These are phyloP conservation scores for Gypsophila paniculata DNA, from an alignment of 179 eudicot species.

Conservation along the genomic window DNA sequence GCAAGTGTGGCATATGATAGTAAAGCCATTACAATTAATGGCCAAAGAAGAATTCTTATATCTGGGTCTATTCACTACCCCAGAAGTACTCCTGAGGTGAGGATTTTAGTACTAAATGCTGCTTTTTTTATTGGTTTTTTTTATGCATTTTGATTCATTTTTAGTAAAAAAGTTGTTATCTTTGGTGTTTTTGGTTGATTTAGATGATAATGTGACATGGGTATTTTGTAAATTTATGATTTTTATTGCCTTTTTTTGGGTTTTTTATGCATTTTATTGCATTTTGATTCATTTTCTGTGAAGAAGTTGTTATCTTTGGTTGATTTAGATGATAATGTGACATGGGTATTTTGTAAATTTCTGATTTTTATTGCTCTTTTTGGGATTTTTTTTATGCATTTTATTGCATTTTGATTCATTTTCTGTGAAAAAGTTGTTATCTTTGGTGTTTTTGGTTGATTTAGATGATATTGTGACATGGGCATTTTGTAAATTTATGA, in stretches of 20 bases:
- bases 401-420: slow-evolving; percentile 13
- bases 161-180: not conserved
- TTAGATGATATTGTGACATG: too few relatives aligned
- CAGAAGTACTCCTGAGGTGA: slow-evolving; percentile 50
- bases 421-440: not conserved
- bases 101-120: too few relatives aligned
- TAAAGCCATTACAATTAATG: slow-evolving; percentile 46
- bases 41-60: slow-evolving; percentile 46
- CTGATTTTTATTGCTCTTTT: too few relatives aligned
- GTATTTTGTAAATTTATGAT: not conserved
- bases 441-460: too few relatives aligned
- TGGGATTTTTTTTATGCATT: too few relatives aligned
- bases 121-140: too few relatives aligned
- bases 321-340: not conserved
- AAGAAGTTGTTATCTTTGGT: not conserved
- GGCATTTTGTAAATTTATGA: too few relatives aligned
- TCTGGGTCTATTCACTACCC: slow-evolving; percentile 60
- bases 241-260: not conserved
- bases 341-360: not conserved
- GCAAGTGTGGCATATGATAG: slow-evolving; percentile 44
- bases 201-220: not conserved
- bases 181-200: too few relatives aligned
- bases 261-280: slow-evolving; percentile 25
- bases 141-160: not conserved
- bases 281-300: not conserved